phyloP scores from a whole-genome alignment of 257 asterid species.

The Penstemon eatonii region DNA sequence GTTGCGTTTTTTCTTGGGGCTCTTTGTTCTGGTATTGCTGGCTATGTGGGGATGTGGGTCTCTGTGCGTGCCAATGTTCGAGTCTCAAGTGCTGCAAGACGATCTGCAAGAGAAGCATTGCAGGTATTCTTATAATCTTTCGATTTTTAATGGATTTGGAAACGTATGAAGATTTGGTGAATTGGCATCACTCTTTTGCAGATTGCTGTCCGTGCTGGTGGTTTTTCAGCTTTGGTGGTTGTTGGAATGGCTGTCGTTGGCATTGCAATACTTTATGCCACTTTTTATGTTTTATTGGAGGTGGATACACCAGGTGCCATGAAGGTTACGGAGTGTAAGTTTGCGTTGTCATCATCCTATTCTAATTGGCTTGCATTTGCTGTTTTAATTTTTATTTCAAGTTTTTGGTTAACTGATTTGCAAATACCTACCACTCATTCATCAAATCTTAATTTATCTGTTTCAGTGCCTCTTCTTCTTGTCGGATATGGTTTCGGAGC shows the following conservation, averaged over 20 bases:
- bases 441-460: slow-evolving; percentile 27
- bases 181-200: slow-evolving; percentile 40
- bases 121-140: slow-evolving; percentile 49
- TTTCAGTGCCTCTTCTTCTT: slow-evolving; percentile 94
- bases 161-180: slow-evolving; percentile 26
- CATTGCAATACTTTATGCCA: slow-evolving; percentile 80
- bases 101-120: slow-evolving; percentile 96
- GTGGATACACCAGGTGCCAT: slow-evolving; percentile 85
- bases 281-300: slow-evolving; percentile 84
- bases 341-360: slow-evolving; percentile 27
- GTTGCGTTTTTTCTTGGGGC: slow-evolving; percentile 94
- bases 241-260: slow-evolving; percentile 99
- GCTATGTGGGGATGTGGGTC: slow-evolving; percentile 99
- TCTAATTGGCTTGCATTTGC: slow-evolving; percentile 17
- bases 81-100: slow-evolving; percentile 98
- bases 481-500: slow-evolving; percentile 99
- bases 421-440: slow-evolving; percentile 10
- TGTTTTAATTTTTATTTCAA: background rate
- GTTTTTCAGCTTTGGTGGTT: slow-evolving; percentile 93
- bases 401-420: slow-evolving; percentile 8
- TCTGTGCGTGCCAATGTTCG: slow-evolving; percentile 99
- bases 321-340: slow-evolving; percentile 94
- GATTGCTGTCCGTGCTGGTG: slow-evolving; percentile 99
- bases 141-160: slow-evolving; percentile 8
- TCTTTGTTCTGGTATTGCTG: slow-evolving; percentile 96